These are phyloP conservation scores for Trichoderma atroviride DNA, from an alignment of 2,329 filamentous ascomycete species.

Conservation along the genomic window DNA sequence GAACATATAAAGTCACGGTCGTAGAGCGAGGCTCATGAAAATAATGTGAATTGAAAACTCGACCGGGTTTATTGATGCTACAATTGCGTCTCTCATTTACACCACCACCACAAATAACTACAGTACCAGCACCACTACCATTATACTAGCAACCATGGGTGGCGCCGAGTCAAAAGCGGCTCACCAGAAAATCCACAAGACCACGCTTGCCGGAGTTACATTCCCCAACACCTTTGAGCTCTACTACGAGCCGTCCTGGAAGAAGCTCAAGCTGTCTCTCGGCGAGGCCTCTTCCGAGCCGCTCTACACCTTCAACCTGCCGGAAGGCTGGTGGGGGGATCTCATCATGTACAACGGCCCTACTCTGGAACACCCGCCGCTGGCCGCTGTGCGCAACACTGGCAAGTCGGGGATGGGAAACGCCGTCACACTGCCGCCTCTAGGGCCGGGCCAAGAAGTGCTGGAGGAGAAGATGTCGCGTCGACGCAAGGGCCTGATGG, in stretches of 20 bases:
- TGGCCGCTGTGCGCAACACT: constrained; percentile 21
- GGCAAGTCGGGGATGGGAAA: constrained; percentile 3
- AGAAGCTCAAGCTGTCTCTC: constrained; percentile 13
- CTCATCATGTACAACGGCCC: constrained; percentile 26
- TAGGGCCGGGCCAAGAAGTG: constrained; percentile 22
- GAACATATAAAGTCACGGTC: background rate
- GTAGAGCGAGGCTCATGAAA: fast-evolving
- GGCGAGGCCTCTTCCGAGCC: background rate
- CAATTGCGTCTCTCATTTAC: background rate
- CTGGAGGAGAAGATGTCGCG: constrained; percentile 24
- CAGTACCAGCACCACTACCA: background rate
- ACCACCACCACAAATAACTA: background rate
- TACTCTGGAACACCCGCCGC: constrained; percentile 12
- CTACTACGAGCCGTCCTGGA: constrained; percentile 21
- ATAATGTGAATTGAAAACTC: background rate
- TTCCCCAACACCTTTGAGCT: constrained; percentile 16
- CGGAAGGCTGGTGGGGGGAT: constrained; percentile 21
- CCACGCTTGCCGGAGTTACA: background rate
- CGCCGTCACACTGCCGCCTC: constrained; percentile 27
- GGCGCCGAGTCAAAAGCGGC: constrained; percentile 14
- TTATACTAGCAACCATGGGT: constrained; percentile 1
- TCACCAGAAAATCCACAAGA: constrained; percentile 7
- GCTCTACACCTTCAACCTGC: constrained; percentile 22
- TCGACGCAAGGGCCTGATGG: constrained; percentile 4
- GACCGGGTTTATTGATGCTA: background rate